Percentiles rank a stretch among this genome's conserved stretches.
Evolutionary conservation across 345 rosid genomes (phyloP).

Genomic region (Rubroshorea leprosula): DNA sequence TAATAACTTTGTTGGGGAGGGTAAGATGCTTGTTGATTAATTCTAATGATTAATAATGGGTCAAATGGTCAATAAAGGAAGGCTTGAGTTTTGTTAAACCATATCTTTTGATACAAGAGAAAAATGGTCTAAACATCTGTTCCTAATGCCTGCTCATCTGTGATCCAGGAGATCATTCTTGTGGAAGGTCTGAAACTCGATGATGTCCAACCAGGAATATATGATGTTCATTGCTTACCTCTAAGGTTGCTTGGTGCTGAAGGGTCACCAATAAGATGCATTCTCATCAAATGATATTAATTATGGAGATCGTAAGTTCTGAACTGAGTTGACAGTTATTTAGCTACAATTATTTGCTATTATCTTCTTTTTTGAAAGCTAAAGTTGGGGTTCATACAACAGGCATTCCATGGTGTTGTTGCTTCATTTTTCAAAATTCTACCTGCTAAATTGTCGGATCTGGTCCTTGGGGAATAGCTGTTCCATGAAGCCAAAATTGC

Average conservation of each 20-base stretch:
- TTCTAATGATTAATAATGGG: too few relatives aligned
- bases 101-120: background rate
- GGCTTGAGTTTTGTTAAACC: background rate
- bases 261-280: slow-evolving; percentile 69
- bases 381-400: too few relatives aligned
- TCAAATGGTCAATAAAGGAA: background rate
- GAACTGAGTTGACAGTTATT: background rate
- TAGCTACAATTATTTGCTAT: background rate
- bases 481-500: background rate
- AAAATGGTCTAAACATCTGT: background rate
- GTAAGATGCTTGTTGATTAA: too few relatives aligned
- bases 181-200: slow-evolving; percentile 71
- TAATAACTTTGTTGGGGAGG: background rate
- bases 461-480: background rate
- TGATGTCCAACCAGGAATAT: slow-evolving; percentile 46
- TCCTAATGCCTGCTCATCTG: background rate
- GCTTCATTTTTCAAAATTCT: background rate
- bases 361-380: background rate
- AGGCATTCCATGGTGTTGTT: background rate
- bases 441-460: background rate
- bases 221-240: slow-evolving; percentile 67
- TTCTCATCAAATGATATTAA: slow-evolving; percentile 49
- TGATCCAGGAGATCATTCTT: slow-evolving; percentile 45
- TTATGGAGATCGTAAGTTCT: background rate
- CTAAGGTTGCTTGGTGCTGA: slow-evolving; percentile 60